These are phyloP conservation scores for Eragrostis tef DNA, from an alignment of 202 grass and related monocot genomes.

Conservation along the genomic window DNA sequence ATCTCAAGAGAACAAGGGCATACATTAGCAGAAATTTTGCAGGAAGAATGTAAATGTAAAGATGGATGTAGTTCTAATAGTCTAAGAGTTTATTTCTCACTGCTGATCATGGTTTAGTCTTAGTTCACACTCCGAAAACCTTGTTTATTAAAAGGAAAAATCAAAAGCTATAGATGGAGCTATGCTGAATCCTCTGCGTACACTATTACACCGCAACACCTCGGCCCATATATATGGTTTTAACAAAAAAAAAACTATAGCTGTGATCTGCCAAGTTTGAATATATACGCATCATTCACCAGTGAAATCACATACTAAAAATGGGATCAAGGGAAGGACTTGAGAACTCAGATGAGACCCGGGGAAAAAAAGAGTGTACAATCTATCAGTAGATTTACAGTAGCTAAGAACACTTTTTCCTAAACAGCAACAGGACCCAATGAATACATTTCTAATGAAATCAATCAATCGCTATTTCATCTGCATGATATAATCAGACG, in stretches of 20 bases:
- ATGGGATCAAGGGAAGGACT: neutral
- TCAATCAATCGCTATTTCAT: neutral
- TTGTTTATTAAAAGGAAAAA: neutral
- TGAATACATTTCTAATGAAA: neutral
- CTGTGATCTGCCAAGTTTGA: neutral
- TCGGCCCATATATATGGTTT: too few relatives aligned
- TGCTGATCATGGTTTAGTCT: neutral
- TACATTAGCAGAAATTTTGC: conserved; percentile 12
- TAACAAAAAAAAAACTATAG: neutral
- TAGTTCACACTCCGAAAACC: conserved; percentile 3
- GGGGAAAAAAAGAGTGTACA: neutral
- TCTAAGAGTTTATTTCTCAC: neutral
- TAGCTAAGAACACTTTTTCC: too few relatives aligned
- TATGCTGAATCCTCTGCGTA: neutral
- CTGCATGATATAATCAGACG: conserved; percentile 7
- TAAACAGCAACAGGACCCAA: neutral
- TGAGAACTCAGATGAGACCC: neutral
- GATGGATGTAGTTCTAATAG: neutral
- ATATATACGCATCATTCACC: conserved; percentile 5
- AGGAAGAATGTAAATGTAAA: conserved; percentile 26
- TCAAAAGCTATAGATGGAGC: neutral
- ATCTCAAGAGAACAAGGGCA: conserved; percentile 43
- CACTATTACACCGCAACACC: too few relatives aligned
- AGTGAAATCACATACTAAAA: conserved; percentile 17
- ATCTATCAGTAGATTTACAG: too few relatives aligned